Percentiles rank a stretch among this genome's conserved stretches.
Evolutionary conservation across 2,329 filamentous ascomycete genomes (phyloP).

Genomic region (Lecanicillium sp.): DNA sequence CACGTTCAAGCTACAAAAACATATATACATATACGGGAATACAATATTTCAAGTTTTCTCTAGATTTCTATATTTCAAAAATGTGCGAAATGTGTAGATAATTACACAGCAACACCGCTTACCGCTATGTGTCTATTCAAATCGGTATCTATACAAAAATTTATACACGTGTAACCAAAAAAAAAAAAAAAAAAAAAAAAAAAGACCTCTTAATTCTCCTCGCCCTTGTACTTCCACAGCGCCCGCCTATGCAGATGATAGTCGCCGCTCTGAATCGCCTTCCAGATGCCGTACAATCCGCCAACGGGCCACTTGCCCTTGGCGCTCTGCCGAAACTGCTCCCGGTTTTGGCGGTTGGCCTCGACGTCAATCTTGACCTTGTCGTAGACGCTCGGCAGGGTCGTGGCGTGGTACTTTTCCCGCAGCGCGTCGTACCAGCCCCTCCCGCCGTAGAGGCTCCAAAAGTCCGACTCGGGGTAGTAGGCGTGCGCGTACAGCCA

Average conservation of each 20-base stretch:
- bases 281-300: constrained; percentile 52
- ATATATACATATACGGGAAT: too few species aligned
- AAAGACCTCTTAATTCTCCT: constrained; percentile 9
- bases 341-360: constrained; percentile 30
- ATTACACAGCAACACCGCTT: not conserved
- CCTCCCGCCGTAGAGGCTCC: constrained; percentile 48
- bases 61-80: constrained; percentile 1
- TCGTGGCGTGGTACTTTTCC: constrained; percentile 52
- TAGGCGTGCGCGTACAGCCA: constrained; percentile 85
- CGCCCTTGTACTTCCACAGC: constrained; percentile 43
- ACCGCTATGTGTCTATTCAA: too few species aligned
- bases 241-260: constrained; percentile 46
- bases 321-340: constrained; percentile 30
- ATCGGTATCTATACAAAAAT: too few species aligned
- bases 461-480: constrained; percentile 67
- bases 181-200: not conserved
- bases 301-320: constrained; percentile 47
- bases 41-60: too few species aligned
- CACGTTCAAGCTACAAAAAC: too few species aligned
- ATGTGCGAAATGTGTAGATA: not conserved
- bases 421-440: constrained; percentile 56
- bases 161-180: too few species aligned
- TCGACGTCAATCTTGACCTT: constrained; percentile 55
- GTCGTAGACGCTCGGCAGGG: constrained; percentile 61
- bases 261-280: constrained; percentile 50